Percentiles rank a stretch among this genome's conserved stretches.
These are phyloP conservation scores for Arxiozyma slooffiae DNA, from an alignment of 1,139 yeast species.

Conservation along the genomic window DNA sequence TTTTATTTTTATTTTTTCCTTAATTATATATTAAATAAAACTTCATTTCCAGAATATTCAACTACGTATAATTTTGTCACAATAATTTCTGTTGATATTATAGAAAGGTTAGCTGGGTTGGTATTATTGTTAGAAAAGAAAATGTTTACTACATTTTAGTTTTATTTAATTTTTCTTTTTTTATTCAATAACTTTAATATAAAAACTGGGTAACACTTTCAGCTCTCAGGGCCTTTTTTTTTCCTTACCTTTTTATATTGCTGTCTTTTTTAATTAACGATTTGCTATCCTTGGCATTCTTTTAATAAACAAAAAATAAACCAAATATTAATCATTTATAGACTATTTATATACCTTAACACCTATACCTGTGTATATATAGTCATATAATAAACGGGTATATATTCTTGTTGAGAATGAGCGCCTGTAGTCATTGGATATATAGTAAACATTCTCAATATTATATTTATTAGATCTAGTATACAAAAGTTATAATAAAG, in stretches of 20 bases:
- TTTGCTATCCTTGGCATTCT: neutral
- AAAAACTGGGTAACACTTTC: neutral
- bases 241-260: too few species aligned
- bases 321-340: neutral
- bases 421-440: too few species aligned
- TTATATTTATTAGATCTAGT: too few species aligned
- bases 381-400: too few species aligned
- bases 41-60: slow-evolving; percentile 19
- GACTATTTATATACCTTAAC: neutral
- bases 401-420: too few species aligned
- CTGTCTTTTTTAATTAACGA: too few species aligned
- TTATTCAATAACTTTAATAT: slow-evolving; percentile 12
- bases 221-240: too few species aligned
- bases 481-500: too few species aligned
- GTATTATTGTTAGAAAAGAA: slow-evolving; percentile 26
- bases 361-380: too few species aligned
- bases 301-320: too few species aligned
- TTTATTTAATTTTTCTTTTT: slow-evolving; percentile 19
- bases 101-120: slow-evolving; percentile 26
- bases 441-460: too few species aligned
- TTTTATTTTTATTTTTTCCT: slow-evolving; percentile 15
- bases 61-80: slow-evolving; percentile 23
- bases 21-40: slow-evolving; percentile 17
- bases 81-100: slow-evolving; percentile 23
- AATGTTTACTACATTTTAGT: slow-evolving; percentile 25